phyloP scores from a whole-genome alignment of 345 rosid genomes.

The Sapria himalayana region DNA sequence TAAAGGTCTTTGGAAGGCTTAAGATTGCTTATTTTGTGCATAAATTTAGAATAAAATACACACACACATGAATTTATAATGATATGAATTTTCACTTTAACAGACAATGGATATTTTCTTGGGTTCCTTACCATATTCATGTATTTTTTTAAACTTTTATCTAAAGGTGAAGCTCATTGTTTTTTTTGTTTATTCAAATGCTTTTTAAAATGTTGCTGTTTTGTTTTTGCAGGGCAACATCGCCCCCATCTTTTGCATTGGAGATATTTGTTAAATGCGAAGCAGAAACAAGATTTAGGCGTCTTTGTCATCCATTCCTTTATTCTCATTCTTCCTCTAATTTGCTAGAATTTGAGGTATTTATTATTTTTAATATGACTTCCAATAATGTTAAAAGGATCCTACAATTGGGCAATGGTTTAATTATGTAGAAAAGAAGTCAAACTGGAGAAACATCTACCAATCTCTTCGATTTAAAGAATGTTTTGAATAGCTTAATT shows the following conservation, averaged over 20 bases:
- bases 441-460: no score
- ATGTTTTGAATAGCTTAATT: no score
- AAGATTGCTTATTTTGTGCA: no score
- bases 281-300: slow-evolving; percentile 86
- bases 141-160: neutral
- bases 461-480: no score
- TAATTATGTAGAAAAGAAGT: no score
- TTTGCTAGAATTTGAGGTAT: slow-evolving; percentile 88
- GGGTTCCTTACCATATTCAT: no score
- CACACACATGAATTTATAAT: no score
- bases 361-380: neutral
- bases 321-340: slow-evolving; percentile 94
- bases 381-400: neutral
- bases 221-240: slow-evolving; percentile 71
- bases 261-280: slow-evolving; percentile 89
- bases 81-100: no score
- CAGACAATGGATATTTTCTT: no score
- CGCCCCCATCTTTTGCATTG: slow-evolving; percentile 96
- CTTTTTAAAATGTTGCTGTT: slow-evolving; percentile 4
- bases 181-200: neutral
- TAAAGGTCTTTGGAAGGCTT: no score
- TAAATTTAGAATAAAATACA: no score
- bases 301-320: slow-evolving; percentile 89
- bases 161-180: neutral
- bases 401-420: no score